Base-by-base conservation (phyloP, 2,329 filamentous ascomycete genomes). In the Aureobasidium vineae region DNA sequence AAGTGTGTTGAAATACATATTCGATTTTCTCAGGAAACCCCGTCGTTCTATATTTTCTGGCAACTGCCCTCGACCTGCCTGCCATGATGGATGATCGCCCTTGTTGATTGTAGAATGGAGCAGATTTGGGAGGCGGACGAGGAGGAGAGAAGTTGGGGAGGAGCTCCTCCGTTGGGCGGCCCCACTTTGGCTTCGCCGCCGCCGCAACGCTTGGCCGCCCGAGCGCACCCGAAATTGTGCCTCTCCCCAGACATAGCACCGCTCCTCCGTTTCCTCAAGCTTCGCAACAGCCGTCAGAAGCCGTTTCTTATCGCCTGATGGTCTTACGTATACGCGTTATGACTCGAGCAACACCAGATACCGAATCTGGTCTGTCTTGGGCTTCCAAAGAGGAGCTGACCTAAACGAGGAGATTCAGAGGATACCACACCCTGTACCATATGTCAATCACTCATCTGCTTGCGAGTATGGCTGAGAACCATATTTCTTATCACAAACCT, bases 111-210 rank as follows among this genome's bases (percentile, higher is more conserved):
- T 5, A 47, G 43, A 47, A 4, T 5, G 43, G 4, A 21, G 43
- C 19, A 47, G 43, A 19, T 6, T 5, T 47, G n/a, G 43, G 43
- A 23, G n/a, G 43, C 21, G 19, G 15, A 47, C 13, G 43, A 47
- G n/a, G 5, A 19, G n/a, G 43, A 23, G 43, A 4, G 23, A 16
- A n/a, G 13, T n/a, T 43, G 40, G 5, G n/a, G n/a, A 47, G 43
- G 43, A 47, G 43, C 43, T 47, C 43, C 43, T 47, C 43, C n/a
- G n/a, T n/a, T n/a, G n/a, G n/a, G n/a, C n/a, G n/a, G n/a, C 43
- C n/a, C 19, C 15, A 41, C 7, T 23, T 21, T 47, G 43, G 43
- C 43, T 47, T 47, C 43, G 43, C 43, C 43, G 43, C 19, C n/a
- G 43, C 23, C 43, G 43, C 43, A 47, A 5, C n/a, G 5, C 43